Evolutionary conservation across 2,329 filamentous ascomycete genomes (phyloP).

Genomic region (Trichoderma arundinaceum): DNA sequence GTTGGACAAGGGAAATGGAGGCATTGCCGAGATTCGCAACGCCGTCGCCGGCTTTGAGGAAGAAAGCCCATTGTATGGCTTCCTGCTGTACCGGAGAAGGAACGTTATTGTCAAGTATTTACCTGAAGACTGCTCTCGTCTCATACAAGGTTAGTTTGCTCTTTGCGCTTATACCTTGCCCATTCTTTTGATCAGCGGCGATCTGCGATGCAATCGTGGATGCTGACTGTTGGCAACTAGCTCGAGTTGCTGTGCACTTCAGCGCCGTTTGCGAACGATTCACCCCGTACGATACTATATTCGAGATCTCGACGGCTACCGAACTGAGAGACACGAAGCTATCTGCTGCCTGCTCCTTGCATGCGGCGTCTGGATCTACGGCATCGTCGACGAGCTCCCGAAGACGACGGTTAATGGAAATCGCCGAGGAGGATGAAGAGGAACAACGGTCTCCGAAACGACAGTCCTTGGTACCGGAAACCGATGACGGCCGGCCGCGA

Average conservation of each 20-base stretch:
- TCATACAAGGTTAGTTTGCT: constrained; percentile 78
- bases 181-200: constrained; percentile 10
- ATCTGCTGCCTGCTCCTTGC: constrained; percentile 85
- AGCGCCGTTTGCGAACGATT: constrained; percentile 72
- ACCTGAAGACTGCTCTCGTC: constrained; percentile 85
- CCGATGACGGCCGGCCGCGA: constrained; percentile 39
- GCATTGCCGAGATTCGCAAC: constrained; percentile 81
- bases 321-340: constrained; percentile 88
- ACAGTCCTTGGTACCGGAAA: constrained; percentile 60
- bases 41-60: constrained; percentile 81
- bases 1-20: constrained; percentile 75
- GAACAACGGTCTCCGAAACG: constrained; percentile 64
- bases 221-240: constrained; percentile 53
- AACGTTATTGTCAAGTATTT: constrained; percentile 93
- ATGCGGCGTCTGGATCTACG: constrained; percentile 84
- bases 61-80: constrained; percentile 86
- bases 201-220: constrained; percentile 4
- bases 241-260: constrained; percentile 78
- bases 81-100: constrained; percentile 85
- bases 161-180: constrained; percentile 4
- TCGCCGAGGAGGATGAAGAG: constrained; percentile 91
- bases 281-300: constrained; percentile 83
- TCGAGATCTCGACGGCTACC: constrained; percentile 74
- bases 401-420: constrained; percentile 81
- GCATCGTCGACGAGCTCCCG: constrained; percentile 84